Percentiles rank a stretch among this genome's conserved stretches.
phyloP scores from a whole-genome alignment of 2,329 filamentous ascomycete genomes.

The Chaetomiaceae sp. region DNA sequence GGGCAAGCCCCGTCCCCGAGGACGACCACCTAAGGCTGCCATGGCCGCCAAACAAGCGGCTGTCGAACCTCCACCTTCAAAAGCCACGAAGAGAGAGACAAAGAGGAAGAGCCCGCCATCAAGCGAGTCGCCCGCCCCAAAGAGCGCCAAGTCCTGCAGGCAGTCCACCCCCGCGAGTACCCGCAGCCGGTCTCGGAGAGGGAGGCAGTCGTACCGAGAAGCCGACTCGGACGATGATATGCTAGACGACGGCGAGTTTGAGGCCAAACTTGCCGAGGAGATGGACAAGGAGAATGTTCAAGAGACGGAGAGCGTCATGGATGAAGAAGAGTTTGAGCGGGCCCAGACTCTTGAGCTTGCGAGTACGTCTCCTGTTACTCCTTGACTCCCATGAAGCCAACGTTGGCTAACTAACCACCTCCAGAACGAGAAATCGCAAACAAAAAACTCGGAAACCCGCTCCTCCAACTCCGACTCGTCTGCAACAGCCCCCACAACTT shows the following conservation, averaged over 20 bases:
- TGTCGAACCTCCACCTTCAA: slow-evolving; percentile 26
- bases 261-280: slow-evolving; percentile 67
- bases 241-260: slow-evolving; percentile 80
- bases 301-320: slow-evolving; percentile 33
- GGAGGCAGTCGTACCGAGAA: slow-evolving; percentile 46
- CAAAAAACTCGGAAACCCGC: slow-evolving; percentile 89
- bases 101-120: slow-evolving; percentile 37
- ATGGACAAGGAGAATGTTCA: slow-evolving; percentile 42
- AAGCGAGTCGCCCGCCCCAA: slow-evolving; percentile 41
- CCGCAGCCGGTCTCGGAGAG: slow-evolving; percentile 49
- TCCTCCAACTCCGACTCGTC: slow-evolving; percentile 86
- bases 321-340: slow-evolving; percentile 59
- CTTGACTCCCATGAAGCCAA: rapidly evolving
- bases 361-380: slow-evolving; percentile 49
- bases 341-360: slow-evolving; percentile 69
- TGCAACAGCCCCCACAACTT: slow-evolving; percentile 97
- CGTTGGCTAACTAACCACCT: slow-evolving; percentile 31
- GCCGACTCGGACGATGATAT: slow-evolving; percentile 57
- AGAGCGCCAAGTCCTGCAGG: slow-evolving; percentile 71
- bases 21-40: slow-evolving; percentile 21
- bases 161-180: slow-evolving; percentile 65
- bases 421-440: slow-evolving; percentile 75
- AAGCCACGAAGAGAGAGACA: slow-evolving; percentile 23
- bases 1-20: slow-evolving; percentile 34
- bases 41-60: slow-evolving; percentile 17